phyloP scores from a whole-genome alignment of 2,329 filamentous ascomycete genomes.

The Scytalidium lignicola region DNA sequence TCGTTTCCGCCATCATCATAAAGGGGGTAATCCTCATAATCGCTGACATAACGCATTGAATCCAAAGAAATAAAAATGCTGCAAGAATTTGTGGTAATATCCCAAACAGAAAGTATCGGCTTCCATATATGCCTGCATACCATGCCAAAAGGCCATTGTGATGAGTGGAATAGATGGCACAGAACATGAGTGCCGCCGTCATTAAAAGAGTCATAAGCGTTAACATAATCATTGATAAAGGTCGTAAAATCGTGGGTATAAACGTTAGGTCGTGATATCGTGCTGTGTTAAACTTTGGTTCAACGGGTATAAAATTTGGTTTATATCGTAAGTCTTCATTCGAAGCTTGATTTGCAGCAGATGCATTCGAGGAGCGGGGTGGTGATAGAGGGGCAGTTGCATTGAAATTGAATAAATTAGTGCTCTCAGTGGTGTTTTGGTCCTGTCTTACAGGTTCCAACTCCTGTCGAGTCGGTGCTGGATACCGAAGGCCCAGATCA shows the following conservation, averaged over 20 bases:
- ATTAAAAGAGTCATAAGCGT: constrained; percentile 62
- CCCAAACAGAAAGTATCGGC: constrained; percentile 78
- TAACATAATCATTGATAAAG: constrained; percentile 56
- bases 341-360: background rate
- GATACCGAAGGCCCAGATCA: constrained; percentile 35
- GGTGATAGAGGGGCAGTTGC: constrained; percentile 22
- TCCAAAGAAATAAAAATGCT: constrained; percentile 67
- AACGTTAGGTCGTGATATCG: constrained; percentile 56
- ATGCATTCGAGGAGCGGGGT: constrained; percentile 1
- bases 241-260: constrained; percentile 66
- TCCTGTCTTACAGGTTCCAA: constrained; percentile 16
- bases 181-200: constrained; percentile 66
- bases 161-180: constrained; percentile 60
- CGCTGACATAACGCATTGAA: constrained; percentile 68
- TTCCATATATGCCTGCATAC: constrained; percentile 58
- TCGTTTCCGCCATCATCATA: constrained; percentile 61
- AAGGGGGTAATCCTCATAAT: constrained; percentile 77
- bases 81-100: constrained; percentile 78
- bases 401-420: constrained; percentile 23
- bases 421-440: constrained; percentile 14
- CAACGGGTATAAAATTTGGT: constrained; percentile 38
- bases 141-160: constrained; percentile 66
- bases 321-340: constrained; percentile 1
- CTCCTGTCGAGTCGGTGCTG: constrained; percentile 27
- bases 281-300: constrained; percentile 36